These are phyloP conservation scores for Euphrasia confusa DNA, from an alignment of 257 asterid genomes.

Conservation along the genomic window DNA sequence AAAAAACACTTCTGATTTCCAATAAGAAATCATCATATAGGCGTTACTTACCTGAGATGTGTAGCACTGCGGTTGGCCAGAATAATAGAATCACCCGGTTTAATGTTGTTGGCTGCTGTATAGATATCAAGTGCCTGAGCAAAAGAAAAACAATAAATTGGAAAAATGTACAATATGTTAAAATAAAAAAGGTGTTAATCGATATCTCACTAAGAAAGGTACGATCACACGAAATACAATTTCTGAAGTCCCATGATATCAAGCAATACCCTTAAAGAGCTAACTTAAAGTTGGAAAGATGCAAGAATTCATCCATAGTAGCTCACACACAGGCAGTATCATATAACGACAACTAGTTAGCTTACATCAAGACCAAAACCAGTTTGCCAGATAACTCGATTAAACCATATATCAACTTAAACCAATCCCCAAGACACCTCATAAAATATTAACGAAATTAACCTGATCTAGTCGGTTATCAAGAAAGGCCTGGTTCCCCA, in stretches of 20 bases:
- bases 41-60: conserved; percentile 56
- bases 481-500: conserved; percentile 68
- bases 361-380: background rate
- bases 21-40: conserved; percentile 2
- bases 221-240: background rate
- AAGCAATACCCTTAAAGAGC: background rate
- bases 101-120: conserved; percentile 70
- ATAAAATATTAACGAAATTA: background rate
- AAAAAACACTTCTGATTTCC: background rate
- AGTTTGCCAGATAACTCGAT: conserved; percentile 7
- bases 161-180: conserved; percentile 35
- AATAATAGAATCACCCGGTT: conserved; percentile 61
- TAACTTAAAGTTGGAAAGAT: background rate
- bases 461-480: conserved; percentile 75
- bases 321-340: too few relatives aligned
- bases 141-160: conserved; percentile 10
- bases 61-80: conserved; percentile 82
- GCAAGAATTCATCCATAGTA: background rate
- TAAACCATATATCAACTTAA: background rate
- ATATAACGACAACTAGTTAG: too few relatives aligned
- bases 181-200: background rate
- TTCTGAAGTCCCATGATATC: background rate
- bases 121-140: conserved; percentile 69
- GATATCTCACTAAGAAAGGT: conserved; percentile 1
- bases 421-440: too few relatives aligned